Base-by-base conservation (phyloP, 2,329 filamentous ascomycete species). In the Lojkania enalia region DNA sequence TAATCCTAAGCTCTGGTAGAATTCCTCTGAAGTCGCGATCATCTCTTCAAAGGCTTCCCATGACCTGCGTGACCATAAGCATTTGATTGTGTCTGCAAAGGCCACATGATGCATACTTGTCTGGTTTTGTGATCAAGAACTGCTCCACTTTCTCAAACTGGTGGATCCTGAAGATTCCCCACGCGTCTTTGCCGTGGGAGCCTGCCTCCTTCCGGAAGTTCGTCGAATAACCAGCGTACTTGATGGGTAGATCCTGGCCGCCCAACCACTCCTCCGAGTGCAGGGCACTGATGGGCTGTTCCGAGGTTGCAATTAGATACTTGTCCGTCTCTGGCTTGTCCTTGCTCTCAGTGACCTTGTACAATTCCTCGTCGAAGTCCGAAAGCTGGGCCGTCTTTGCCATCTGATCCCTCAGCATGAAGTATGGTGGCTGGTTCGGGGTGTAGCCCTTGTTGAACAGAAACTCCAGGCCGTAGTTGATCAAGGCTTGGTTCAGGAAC, bases 131-230 rank as follows among this genome's bases (percentile, higher is more conserved):
- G 53, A 87, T 87, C 20, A 69, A 52, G 48, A 69, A 69, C 35
- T 69, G 66, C 51, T 67, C 65, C 3, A 68, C 60, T 56, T 68
- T 96, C 71, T 97, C 92, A 64, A 97, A 99, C 71, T 99, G 92
- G 71, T 99, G 94, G 20, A 97, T 91, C 54, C 94, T 86, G 81
- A 96, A 99, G 51, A 97, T 90, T 44, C 94, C 94, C 94, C 94
- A 99, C 1, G 92, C 92, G 69, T 99, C 90, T 67, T 90, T 87
- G 20, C 90, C 87, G 66, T 94, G 92, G 15, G 88, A 85, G 42
- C 94, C 94, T 30, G 94, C 94, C 71, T 99, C 94, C 74, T 95
- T 91, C 58, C 94, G 83, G 78, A 96, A 99, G 72, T 91, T 96
- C 20, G 92, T 96, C 59, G 86, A 91, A 77, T 92, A 96, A 5